Base-by-base conservation (phyloP, 2,329 filamentous ascomycete species). In the Clonostachys byssicola region DNA sequence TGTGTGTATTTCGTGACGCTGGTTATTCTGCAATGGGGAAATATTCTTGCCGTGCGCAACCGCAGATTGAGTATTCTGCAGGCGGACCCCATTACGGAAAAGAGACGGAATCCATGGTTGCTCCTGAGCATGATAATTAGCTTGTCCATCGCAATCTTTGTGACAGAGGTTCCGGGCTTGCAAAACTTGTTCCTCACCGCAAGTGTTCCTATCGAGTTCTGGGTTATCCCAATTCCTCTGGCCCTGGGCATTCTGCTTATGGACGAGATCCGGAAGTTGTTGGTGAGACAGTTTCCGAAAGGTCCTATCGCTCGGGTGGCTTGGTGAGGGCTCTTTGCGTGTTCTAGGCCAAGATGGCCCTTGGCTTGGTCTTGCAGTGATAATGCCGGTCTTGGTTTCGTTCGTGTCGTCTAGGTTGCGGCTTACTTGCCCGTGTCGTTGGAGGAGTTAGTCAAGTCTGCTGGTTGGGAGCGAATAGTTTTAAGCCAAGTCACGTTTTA, bases 1-100 rank as follows among this genome's bases (percentile, higher is more conserved):
- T 67, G 70, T 40, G 71, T 80, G 6, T 80, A 80, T 59, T 80
- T 80, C 47, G 72, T 80, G 12, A 75, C 71, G 0, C 63, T 80
- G 2, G 74, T 80, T 1, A 68, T 79, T 36, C 61, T 80, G 36
- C 76, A 80, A 49, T 77, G 73, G 70, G 75, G 74, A 3, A 79
- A 79, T 50, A 70, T 80, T 36, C 61, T 79, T 20, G 61, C 67
- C 1, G 70, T 79, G 6, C 71, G 77, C 43, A 80, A 75, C 52
- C 74, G 77, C 35, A 66, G 73, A 3, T 59, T 78, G 45, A 76
- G 72, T 40, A 71, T 80, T 36, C 53, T 80, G 23, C 73, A 79
- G 51, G 73, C 75, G 0, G 72, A 75, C 44, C 77, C 77, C 0
- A 58, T 78, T 5, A 66, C 65, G 18, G 63, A 68, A 50, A 56